Conservation (phyloP, 352 stramenopile genomes). For the Phytophthora ramorum region DNA sequence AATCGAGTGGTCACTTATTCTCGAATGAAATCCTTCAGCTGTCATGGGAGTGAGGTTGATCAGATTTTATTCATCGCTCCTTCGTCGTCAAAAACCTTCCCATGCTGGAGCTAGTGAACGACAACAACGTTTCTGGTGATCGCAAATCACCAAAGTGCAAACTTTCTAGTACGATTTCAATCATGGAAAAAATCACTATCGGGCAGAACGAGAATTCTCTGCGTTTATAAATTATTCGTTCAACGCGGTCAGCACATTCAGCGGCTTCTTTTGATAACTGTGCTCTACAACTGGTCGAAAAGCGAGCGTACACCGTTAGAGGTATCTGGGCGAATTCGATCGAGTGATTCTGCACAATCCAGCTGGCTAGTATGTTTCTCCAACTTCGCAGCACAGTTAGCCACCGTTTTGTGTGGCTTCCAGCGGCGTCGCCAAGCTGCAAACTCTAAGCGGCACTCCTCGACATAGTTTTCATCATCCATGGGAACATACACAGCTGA, state of each 20-base stretch:
- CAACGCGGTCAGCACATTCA: neutral
- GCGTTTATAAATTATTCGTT: too few species aligned
- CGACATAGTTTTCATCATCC: slow-evolving; percentile 52
- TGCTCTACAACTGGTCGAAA: slow-evolving; percentile 34
- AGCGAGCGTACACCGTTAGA: slow-evolving; percentile 33
- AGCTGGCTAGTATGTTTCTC: slow-evolving; percentile 26
- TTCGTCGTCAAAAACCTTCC: slow-evolving; percentile 1
- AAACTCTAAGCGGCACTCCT: slow-evolving; percentile 59
- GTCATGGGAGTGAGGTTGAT: neutral
- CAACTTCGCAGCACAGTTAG: slow-evolving; percentile 44
- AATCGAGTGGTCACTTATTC: neutral
- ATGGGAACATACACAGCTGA: slow-evolving; percentile 51
- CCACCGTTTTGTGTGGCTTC: slow-evolving; percentile 53
- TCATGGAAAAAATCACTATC: too few species aligned
- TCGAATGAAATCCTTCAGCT: neutral
- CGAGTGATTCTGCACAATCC: neutral
- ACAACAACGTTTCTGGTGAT: neutral
- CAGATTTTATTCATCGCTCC: neutral
- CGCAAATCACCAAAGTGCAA: too few species aligned
- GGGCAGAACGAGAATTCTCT: too few species aligned
- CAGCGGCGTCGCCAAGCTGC: slow-evolving; percentile 51
- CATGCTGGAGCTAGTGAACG: neutral
- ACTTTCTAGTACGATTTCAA: too few species aligned
- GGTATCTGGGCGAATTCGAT: neutral
- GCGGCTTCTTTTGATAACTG: neutral